Evolutionary conservation across 2,329 filamentous ascomycete species (phyloP).

Genomic region (Cercospora sp.): DNA sequence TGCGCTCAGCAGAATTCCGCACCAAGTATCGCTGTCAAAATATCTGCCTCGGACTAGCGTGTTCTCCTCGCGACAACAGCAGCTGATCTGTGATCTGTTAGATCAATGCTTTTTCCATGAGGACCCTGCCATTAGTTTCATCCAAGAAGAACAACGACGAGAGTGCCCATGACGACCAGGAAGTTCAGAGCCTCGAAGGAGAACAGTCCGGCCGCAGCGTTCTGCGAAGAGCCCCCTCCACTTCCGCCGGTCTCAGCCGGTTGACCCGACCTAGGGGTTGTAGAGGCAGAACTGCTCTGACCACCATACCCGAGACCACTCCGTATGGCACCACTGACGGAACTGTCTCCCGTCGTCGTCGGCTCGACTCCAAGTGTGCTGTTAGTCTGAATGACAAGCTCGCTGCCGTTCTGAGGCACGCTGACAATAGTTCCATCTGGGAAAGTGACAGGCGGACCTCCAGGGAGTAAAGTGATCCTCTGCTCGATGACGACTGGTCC

Average conservation of each 20-base stretch:
- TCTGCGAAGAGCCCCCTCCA: not conserved
- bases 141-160: slow-evolving; percentile 2
- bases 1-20: not conserved
- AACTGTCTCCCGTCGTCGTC: slow-evolving; percentile 3
- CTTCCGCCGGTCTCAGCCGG: not conserved
- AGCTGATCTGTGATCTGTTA: not conserved
- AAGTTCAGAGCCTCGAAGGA: slow-evolving; percentile 12
- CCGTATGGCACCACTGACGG: slow-evolving; percentile 10
- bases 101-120: not conserved
- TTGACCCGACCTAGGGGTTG: not conserved
- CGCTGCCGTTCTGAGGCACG: slow-evolving; percentile 16
- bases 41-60: not conserved
- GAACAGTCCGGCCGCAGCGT: not conserved
- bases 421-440: slow-evolving; percentile 23
- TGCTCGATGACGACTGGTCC: slow-evolving; percentile 19
- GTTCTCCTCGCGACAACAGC: not conserved
- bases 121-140: not conserved
- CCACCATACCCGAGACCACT: slow-evolving; percentile 5
- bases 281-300: slow-evolving; percentile 1
- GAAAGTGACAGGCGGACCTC: slow-evolving; percentile 20
- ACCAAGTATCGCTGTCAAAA: not conserved
- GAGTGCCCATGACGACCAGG: slow-evolving; percentile 3
- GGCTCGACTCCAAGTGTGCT: slow-evolving; percentile 9
- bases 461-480: slow-evolving; percentile 20
- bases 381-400: slow-evolving; percentile 7